Percentiles rank a stretch among this genome's conserved stretches.
Conservation (phyloP, 192 early-diverging fungal genomes). For the Geranomyces michiganensis region DNA sequence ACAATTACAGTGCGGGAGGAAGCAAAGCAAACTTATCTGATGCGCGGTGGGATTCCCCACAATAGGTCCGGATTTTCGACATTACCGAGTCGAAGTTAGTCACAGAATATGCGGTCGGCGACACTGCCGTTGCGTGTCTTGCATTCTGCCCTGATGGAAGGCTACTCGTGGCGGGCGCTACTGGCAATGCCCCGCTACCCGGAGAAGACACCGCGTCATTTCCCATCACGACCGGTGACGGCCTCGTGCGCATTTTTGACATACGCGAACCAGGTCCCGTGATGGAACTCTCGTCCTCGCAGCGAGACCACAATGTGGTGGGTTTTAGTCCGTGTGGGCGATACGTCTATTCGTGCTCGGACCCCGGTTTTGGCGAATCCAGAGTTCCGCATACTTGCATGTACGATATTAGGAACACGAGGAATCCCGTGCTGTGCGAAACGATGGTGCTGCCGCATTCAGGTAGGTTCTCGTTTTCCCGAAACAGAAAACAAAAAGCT, state of each 20-base stretch:
- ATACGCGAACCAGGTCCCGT: neutral
- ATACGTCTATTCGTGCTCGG: conserved; percentile 16
- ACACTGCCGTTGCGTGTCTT: conserved; percentile 24
- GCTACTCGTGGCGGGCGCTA: conserved; percentile 1
- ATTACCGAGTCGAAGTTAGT: neutral
- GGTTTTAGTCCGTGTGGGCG: conserved; percentile 19
- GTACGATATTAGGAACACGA: conserved; percentile 5
- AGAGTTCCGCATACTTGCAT: neutral
- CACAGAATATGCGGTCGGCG: neutral
- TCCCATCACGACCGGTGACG: conserved; percentile 3
- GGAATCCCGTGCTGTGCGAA: conserved; percentile 2
- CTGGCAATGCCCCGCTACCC: conserved; percentile 5
- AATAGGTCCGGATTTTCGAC: neutral
- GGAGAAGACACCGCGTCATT: neutral
- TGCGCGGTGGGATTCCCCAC: too few relatives aligned
- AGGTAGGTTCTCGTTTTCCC: neutral
- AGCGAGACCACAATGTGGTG: conserved; percentile 20
- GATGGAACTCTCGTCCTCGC: neutral
- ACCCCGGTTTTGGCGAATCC: conserved; percentile 1
- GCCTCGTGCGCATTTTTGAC: conserved; percentile 8
- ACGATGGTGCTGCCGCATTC: neutral
- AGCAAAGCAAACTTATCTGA: too few relatives aligned
- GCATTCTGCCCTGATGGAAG: neutral
- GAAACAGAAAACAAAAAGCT: too few relatives aligned
- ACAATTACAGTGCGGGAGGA: neutral